Evolutionary conservation across 257 asterid species (phyloP).

Genomic region (Cynanchum wilfordii): DNA sequence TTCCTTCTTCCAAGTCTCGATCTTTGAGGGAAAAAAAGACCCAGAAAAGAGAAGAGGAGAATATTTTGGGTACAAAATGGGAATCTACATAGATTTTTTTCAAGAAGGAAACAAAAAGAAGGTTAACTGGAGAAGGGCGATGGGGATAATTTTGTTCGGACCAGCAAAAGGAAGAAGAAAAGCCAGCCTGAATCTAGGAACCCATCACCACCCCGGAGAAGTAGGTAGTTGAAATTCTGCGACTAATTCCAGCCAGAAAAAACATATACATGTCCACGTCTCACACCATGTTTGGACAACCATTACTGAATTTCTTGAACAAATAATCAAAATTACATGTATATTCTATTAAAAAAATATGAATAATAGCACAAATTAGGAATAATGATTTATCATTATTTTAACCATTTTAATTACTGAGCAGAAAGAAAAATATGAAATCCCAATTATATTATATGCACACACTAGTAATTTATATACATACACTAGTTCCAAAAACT

Average conservation of each 20-base stretch:
- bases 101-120: neutral
- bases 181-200: neutral
- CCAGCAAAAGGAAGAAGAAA: neutral
- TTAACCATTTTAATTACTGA: too few relatives aligned
- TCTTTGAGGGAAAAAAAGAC: neutral
- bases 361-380: too few relatives aligned
- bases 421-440: too few relatives aligned
- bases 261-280: neutral
- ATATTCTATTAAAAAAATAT: too few relatives aligned
- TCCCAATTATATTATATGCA: too few relatives aligned
- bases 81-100: neutral
- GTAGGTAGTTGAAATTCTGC: neutral
- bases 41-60: neutral
- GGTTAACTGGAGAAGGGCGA: neutral
- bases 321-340: neutral
- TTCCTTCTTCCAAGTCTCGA: neutral
- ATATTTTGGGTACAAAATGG: slow-evolving; percentile 9
- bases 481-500: too few relatives aligned
- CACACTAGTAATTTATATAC: too few relatives aligned
- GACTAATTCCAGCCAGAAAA: neutral
- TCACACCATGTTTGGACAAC: neutral
- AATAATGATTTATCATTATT: too few relatives aligned
- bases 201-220: neutral
- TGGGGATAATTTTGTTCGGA: neutral
- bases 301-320: too few relatives aligned